Evolutionary conservation across 257 asterid genomes (phyloP).

Genomic region (Salvia miltiorrhiza): DNA sequence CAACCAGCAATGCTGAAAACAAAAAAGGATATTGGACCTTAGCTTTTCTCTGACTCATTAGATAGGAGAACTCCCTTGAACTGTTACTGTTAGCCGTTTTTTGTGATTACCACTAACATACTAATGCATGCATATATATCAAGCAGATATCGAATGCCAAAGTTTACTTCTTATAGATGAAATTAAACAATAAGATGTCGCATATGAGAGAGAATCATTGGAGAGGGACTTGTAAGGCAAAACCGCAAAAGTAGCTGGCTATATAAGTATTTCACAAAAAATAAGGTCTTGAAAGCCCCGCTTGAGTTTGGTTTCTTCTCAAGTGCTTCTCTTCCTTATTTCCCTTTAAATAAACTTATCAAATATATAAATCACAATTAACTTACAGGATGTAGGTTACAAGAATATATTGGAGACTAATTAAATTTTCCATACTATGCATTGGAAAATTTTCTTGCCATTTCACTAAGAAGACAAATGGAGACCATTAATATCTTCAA

Average conservation of each 20-base stretch:
- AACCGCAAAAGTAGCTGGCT: neutral
- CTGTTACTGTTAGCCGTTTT: neutral
- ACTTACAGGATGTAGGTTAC: neutral
- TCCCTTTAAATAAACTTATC: neutral
- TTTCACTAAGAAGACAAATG: neutral
- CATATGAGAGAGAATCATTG: neutral
- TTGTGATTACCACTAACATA: neutral
- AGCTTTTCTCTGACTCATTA: neutral
- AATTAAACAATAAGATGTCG: neutral
- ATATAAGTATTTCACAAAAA: neutral
- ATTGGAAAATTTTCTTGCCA: neutral
- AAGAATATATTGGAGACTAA: neutral
- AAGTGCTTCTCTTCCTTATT: neutral
- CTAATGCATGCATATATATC: neutral
- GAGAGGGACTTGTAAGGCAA: neutral
- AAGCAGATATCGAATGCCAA: neutral
- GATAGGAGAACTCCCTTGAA: neutral
- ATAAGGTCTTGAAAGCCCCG: neutral
- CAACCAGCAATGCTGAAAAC: constrained; percentile 62
- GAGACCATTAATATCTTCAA: neutral
- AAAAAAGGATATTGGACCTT: neutral
- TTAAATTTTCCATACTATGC: neutral
- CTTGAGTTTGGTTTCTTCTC: neutral
- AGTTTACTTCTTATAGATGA: neutral
- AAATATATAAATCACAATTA: neutral